Evolutionary conservation across 352 stramenopile genomes (phyloP), one percentile per base, ranked within the genome.

Genomic region (Phytopythium cucurbitacearum): DNA sequence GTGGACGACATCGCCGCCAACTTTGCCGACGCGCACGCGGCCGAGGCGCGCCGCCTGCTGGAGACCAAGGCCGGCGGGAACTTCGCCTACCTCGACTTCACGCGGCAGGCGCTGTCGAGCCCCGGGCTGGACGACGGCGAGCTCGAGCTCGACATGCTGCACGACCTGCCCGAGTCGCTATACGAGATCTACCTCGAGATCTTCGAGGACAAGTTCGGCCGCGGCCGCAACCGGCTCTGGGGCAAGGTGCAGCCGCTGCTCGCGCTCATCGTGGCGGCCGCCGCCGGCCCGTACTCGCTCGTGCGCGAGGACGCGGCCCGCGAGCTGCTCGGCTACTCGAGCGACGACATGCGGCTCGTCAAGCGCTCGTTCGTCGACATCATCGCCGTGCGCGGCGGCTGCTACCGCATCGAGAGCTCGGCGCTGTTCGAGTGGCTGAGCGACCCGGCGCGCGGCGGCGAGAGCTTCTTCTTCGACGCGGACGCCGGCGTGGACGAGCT

Each of bases 161-260:
- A 88, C 13, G 80, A 94, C 32, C 62, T 94, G 35, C 85, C 85
- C 3, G 71, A 92, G 61, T 83, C 80, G 12, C 60, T 94, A 33
- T 86, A 81, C 59, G 85, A 91, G 42, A 94, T 94, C 51, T 92
- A 87, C 52, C 71, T 74, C 2, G 78, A 91, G 59, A 91, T 94
- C 40, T 94, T 94, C 45, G 78, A 94, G 48, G 85, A 94, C 58
- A 94, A 94, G 64, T 94, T 92, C 48, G 85, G 85, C 33, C 71
- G 85, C 33, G 82, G 78, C 10, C 76, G 70, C 16, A 78, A 58
- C n/a, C 85, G 82, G 16, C 51, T 89, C n/a, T 94, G 85, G 85
- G 67, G 68, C 37, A 91, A 91, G 59, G 81, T 69, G 1, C 74
- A 89, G 32, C 81, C 80, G 7, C 68, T 92, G 40, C 61, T 94